phyloP scores from a whole-genome alignment of 2,329 filamentous ascomycete species.

The Pseudocercospora eumusae region DNA sequence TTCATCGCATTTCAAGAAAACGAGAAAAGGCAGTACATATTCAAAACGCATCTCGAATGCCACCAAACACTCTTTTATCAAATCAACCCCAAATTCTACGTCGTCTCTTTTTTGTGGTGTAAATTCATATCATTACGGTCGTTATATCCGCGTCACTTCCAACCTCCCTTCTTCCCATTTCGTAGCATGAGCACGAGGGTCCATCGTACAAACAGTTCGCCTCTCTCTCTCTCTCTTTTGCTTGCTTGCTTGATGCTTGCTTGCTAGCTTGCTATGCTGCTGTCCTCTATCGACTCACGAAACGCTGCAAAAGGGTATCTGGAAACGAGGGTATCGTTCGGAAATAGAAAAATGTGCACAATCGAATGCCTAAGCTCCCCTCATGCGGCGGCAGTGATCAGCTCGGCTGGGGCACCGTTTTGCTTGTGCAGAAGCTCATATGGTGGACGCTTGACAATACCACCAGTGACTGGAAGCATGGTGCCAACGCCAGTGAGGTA shows the following conservation, averaged over 20 bases:
- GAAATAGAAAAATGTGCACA: slow-evolving; percentile 13
- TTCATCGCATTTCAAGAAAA: neutral
- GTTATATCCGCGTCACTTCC: slow-evolving; percentile 15
- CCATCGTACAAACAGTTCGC: slow-evolving; percentile 17
- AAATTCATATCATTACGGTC: slow-evolving; percentile 15
- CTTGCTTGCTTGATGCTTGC: slow-evolving; percentile 12
- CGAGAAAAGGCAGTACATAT: neutral
- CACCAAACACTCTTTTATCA: too few species aligned
- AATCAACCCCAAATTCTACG: too few species aligned
- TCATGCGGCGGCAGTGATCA: slow-evolving; percentile 38
- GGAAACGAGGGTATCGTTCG: slow-evolving; percentile 26
- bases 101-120: slow-evolving; percentile 17
- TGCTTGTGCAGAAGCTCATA: slow-evolving; percentile 63
- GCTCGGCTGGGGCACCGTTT: slow-evolving; percentile 42
- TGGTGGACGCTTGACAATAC: slow-evolving; percentile 83
- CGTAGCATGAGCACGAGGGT: slow-evolving; percentile 10
- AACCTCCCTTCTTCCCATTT: slow-evolving; percentile 10
- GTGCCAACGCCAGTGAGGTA: slow-evolving; percentile 77
- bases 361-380: slow-evolving; percentile 4
- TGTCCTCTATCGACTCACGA: slow-evolving; percentile 21
- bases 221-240: slow-evolving; percentile 6
- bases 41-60: neutral
- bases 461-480: slow-evolving; percentile 83
- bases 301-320: slow-evolving; percentile 36
- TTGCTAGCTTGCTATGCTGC: slow-evolving; percentile 17